Percentiles rank a stretch among this genome's conserved stretches.
phyloP scores from a whole-genome alignment of 2,329 filamentous ascomycete genomes.

The Pestalotiopsis sp. region DNA sequence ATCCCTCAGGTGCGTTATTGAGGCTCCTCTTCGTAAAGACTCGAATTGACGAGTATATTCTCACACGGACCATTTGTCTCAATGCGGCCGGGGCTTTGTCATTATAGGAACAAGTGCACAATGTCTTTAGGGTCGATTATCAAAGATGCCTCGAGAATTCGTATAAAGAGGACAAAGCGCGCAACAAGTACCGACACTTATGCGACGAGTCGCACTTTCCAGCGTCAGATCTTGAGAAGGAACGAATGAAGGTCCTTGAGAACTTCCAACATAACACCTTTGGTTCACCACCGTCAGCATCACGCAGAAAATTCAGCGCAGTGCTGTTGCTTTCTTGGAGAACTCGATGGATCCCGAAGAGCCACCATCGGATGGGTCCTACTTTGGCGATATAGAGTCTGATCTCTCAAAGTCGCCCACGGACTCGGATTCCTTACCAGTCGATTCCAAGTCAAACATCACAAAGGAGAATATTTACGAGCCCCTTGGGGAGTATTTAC shows the following conservation, averaged over 20 bases:
- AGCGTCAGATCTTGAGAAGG: not conserved
- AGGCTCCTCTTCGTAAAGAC: not conserved
- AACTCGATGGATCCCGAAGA: not conserved
- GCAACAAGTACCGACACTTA: not conserved
- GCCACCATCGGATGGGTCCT: not conserved
- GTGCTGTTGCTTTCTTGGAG: not conserved
- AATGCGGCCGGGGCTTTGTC: not conserved
- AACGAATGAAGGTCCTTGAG: not conserved
- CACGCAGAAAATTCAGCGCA: no score
- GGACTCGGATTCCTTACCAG: not conserved
- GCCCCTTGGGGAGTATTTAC: not conserved
- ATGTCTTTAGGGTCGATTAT: not conserved
- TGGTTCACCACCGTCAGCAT: no score
- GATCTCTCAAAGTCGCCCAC: not conserved
- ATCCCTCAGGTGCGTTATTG: not conserved
- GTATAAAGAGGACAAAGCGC: not conserved
- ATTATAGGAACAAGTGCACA: not conserved
- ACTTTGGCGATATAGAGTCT: not conserved
- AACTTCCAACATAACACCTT: no score
- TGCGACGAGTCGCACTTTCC: not conserved
- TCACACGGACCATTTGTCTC: not conserved
- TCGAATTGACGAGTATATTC: not conserved
- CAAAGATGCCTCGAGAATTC: not conserved
- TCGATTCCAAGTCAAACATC: not conserved
- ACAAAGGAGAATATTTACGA: not conserved